phyloP scores from a whole-genome alignment of 441 rosid species.

The Populus hybrid region DNA sequence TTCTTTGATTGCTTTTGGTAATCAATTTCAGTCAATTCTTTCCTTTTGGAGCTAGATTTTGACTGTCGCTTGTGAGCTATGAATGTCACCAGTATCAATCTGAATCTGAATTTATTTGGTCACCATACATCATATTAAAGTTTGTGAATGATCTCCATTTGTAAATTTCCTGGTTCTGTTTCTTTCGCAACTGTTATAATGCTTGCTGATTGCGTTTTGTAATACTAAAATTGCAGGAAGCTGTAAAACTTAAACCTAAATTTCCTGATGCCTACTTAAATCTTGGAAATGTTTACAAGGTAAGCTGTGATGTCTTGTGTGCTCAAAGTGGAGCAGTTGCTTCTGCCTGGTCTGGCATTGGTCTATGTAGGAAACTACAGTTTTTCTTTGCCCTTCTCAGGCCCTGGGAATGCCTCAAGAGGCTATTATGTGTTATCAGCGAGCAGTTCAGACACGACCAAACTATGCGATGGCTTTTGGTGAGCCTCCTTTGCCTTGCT shows the following conservation, averaged over 20 bases:
- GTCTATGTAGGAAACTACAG: conserved; percentile 25
- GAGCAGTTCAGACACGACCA: conserved; percentile 83
- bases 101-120: background rate
- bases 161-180: background rate
- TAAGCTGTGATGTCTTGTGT: conserved; percentile 35
- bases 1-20: background rate
- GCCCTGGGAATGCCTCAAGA: conserved; percentile 92
- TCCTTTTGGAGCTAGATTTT: background rate
- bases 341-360: conserved; percentile 27
- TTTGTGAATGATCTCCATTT: background rate
- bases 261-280: conserved; percentile 96
- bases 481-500: conserved; percentile 32
- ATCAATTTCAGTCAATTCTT: background rate
- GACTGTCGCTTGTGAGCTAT: background rate
- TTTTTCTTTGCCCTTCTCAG: conserved; percentile 50
- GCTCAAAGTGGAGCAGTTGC: conserved; percentile 33
- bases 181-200: background rate
- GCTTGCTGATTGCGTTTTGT: background rate
- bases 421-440: conserved; percentile 87
- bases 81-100: background rate
- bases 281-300: conserved; percentile 98
- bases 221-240: conserved; percentile 56
- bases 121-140: background rate
- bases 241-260: conserved; percentile 83
- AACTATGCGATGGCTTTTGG: conserved; percentile 85